Base-by-base conservation (phyloP, 306 rosid genomes). In the Ochetophila trinervis region DNA sequence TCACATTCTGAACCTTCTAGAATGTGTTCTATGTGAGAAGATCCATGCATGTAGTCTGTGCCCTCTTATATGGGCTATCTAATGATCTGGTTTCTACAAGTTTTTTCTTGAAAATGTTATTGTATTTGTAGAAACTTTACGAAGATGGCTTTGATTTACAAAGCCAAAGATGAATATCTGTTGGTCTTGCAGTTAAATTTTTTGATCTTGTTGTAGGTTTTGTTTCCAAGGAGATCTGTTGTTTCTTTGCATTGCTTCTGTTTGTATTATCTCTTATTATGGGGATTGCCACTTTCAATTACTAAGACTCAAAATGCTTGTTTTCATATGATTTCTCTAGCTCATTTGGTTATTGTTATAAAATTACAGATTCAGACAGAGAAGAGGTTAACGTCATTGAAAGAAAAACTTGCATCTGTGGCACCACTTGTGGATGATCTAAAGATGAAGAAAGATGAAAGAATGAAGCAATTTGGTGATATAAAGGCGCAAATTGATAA, bases 341-440 rank as follows among this genome's bases (percentile, higher is more conserved):
- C 74, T 71, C 42, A 57, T 84, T 45, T 58, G 54, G 30, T 59
- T 75, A 30, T 62, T 48, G 17, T 57, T 20, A n/a, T 10, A 58
- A 44, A 45, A 62, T 55, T 72, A 22, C 83, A 93, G 97, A 84
- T 79, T 63, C 88, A 82, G 84, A 45, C 37, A 21, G 94, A 89
- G 66, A 87, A 85, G 80, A 83, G 87, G 80, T 83, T 84, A 21
- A 73, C 76, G 48, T 87, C 98, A 15, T 72, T 93, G 83, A 93
- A 87, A 78, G 88, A 84, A 65, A 93, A 93, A 71, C 91, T 93
- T 71, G 86, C 97, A 42, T 87, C 89, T 62, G 86, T 93, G 52
- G 78, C 87, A 73, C 98, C 98, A 23, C 74, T 89, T 69, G 86
- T 89, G 53, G 96, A 93, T 58, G 85, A 89, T 60, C 76, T 93